These are phyloP conservation scores for Penicillium sp. DNA, from an alignment of 2,329 filamentous ascomycete species.

Conservation along the genomic window DNA sequence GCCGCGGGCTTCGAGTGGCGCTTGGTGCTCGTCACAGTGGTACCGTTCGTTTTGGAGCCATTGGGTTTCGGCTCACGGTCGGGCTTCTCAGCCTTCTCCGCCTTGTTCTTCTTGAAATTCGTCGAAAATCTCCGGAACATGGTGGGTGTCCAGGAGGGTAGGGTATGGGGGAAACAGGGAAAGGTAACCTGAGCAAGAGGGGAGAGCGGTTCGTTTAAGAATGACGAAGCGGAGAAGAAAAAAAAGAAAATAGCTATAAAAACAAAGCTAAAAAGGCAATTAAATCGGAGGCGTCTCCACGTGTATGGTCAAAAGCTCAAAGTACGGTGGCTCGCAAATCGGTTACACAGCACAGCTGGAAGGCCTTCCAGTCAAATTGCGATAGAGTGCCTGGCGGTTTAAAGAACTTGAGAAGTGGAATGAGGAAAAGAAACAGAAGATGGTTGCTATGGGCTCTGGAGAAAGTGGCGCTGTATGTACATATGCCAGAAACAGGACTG, in stretches of 20 bases:
- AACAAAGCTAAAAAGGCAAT: constrained; percentile 2
- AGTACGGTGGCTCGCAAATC: neutral
- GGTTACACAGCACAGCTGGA: constrained; percentile 13
- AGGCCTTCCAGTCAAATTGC: constrained; percentile 21
- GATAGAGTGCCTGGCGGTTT: constrained; percentile 19
- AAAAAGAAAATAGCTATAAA: constrained; percentile 16
- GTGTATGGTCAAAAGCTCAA: constrained; percentile 4
- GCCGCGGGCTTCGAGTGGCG: constrained; percentile 39
- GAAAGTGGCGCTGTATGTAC: neutral
- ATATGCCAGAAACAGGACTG: neutral
- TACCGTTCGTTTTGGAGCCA: constrained; percentile 24
- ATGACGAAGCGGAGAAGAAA: constrained; percentile 18
- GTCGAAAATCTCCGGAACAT: constrained; percentile 49
- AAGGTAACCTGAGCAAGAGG: constrained; percentile 5
- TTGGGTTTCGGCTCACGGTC: constrained; percentile 41
- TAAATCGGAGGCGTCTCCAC: constrained; percentile 16
- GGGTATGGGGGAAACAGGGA: constrained; percentile 3
- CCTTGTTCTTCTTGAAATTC: constrained; percentile 45
- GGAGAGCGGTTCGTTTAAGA: constrained; percentile 19
- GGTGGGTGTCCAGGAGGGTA: constrained; percentile 26
- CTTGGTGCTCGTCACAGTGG: constrained; percentile 29
- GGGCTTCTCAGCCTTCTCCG: constrained; percentile 32
- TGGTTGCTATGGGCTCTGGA: neutral
- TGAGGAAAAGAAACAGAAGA: neutral
- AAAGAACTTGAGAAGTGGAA: neutral